Evolutionary conservation across 768 basidiomycete genomes (phyloP), one percentile per base, ranked within the genome.

Genomic region (Saitozyma podzolica): DNA sequence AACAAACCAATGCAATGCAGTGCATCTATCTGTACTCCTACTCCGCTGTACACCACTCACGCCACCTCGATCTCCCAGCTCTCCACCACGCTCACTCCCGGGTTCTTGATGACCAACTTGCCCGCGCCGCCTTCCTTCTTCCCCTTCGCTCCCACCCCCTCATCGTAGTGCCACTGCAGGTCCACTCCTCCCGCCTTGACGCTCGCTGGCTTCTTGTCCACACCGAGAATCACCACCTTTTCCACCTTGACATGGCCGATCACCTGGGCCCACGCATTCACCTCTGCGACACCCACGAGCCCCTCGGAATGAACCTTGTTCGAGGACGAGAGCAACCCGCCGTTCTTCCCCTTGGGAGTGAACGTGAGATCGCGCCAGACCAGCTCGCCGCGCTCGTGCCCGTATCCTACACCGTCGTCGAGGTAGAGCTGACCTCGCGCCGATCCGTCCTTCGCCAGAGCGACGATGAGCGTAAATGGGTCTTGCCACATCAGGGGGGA

Each of bases 351-450:
- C 29, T 80, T 82, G 16, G 60, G 54, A 40, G 78, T 83, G 17
- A 74, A 71, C 58, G 82, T 84, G 29, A 91, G 91, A 63, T 83
- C 82, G 59, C 91, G 87, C 91, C 91, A 94, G 62, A 96, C 83
- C 75, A 90, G 86, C 62, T 92, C 83, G 40, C 96, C 96, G 7
- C 84, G 75, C 61, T 85, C 81, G 79, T 93, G 87, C 6, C 83
- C 81, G 79, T 87, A 98, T 0, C 88, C 85, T 56, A 88, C 89
- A 13, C 96, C 96, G 69, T 98, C 96, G 76, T 99, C 96, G 59
- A 95, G 85, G 80, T 98, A 99, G 43, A 99, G 83, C 73, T 94
- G 90, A 43, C 96, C 96, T 1, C 74, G 76, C 0, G 94, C 94
- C 40, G 66, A 85, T 80, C 84, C 85, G 11, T 72, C 53, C 37